phyloP scores from a whole-genome alignment of 495 filamentous ascomycete genomes.

The Penicillium turbatum region DNA sequence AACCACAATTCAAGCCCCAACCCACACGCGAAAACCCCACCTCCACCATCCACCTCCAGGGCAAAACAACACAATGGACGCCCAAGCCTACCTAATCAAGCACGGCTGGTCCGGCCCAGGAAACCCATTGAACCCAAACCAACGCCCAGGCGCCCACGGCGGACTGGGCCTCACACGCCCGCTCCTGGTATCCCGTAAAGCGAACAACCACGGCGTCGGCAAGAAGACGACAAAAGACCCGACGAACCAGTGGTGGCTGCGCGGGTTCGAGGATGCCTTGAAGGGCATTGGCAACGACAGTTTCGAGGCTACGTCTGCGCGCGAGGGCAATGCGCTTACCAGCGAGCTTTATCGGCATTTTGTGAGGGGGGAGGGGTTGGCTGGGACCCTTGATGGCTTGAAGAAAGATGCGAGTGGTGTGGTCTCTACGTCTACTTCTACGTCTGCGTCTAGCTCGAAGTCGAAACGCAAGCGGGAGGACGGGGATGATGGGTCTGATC shows the following conservation, averaged over 20 bases:
- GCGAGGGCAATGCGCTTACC: slow-evolving; percentile 36
- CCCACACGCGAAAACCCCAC: background rate
- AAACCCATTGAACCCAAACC: slow-evolving; percentile 65
- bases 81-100: slow-evolving; percentile 63
- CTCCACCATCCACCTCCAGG: background rate
- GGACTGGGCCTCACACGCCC: slow-evolving; percentile 63
- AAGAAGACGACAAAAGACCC: slow-evolving; percentile 58
- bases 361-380: slow-evolving; percentile 66
- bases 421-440: slow-evolving; percentile 1
- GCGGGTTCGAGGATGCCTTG: slow-evolving; percentile 73
- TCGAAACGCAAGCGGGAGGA: slow-evolving; percentile 27
- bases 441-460: slow-evolving; percentile 14
- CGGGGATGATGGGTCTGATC: slow-evolving; percentile 11
- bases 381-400: slow-evolving; percentile 54
- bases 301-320: slow-evolving; percentile 10
- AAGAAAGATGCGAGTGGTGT: slow-evolving; percentile 14
- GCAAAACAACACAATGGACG: slow-evolving; percentile 50
- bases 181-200: slow-evolving; percentile 62
- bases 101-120: slow-evolving; percentile 78
- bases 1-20: background rate
- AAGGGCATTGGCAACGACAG: slow-evolving; percentile 57
- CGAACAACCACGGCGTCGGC: slow-evolving; percentile 66
- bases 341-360: slow-evolving; percentile 77
- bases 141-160: slow-evolving; percentile 55
- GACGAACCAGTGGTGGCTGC: slow-evolving; percentile 76